Conservation (phyloP, 1,284 basidiomycete genomes). For the Microstroma glucosiphilum region DNA sequence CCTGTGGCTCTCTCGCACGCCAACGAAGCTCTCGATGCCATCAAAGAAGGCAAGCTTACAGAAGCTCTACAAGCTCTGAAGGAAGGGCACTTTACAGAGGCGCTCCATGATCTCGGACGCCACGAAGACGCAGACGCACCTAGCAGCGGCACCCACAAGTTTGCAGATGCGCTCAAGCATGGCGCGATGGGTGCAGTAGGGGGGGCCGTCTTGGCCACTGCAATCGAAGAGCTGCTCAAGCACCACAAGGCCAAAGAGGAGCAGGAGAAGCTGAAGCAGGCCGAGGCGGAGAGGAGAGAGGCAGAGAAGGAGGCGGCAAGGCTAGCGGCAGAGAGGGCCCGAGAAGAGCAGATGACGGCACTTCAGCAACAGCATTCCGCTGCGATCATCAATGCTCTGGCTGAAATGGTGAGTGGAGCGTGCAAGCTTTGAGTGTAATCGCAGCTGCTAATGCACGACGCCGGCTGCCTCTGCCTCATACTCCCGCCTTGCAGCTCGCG, state of each 20-base stretch:
- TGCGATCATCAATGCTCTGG: conserved; percentile 5
- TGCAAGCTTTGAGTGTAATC: conserved; percentile 5
- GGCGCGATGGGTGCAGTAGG: conserved; percentile 12
- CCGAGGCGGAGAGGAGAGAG: conserved; percentile 17
- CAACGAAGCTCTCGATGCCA: background rate
- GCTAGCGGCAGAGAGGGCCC: conserved; percentile 17
- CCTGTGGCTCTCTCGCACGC: background rate
- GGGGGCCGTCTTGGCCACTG: conserved; percentile 28
- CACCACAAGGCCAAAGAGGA: conserved; percentile 38
- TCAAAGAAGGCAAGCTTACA: background rate
- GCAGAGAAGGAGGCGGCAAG: conserved; percentile 1
- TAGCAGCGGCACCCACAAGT: background rate
- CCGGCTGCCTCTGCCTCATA: conserved; percentile 25
- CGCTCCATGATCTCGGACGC: conserved; percentile 1
- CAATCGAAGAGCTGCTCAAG: conserved; percentile 44
- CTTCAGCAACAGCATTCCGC: conserved; percentile 7
- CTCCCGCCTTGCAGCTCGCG: conserved; percentile 21
- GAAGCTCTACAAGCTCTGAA: background rate
- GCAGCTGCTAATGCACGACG: conserved; percentile 13
- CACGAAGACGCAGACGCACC: conserved; percentile 9
- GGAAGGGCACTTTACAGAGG: background rate
- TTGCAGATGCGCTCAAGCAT: background rate
- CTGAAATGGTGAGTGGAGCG: background rate
- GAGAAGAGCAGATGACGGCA: conserved; percentile 26
- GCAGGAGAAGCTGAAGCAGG: conserved; percentile 22